phyloP scores from a whole-genome alignment of 371 early-diverging fungal genomes.

The Mucor mucedo region DNA sequence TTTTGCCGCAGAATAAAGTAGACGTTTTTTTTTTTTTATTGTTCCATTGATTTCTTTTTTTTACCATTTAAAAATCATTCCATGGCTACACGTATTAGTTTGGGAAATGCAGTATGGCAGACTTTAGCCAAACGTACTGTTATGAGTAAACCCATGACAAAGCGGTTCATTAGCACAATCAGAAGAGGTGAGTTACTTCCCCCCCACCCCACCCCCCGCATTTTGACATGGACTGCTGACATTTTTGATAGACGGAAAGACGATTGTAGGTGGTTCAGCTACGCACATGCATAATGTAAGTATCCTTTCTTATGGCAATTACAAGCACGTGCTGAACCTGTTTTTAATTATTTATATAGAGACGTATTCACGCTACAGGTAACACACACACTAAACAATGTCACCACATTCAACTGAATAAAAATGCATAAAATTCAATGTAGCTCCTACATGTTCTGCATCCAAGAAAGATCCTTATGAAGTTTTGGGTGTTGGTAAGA shows the following conservation, averaged over 20 bases:
- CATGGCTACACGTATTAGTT: conserved; percentile 18
- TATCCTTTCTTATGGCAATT: no score
- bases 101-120: conserved; percentile 8
- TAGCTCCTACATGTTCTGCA: conserved; percentile 7
- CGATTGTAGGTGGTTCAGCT: conserved; percentile 11
- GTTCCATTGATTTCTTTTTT: conserved; percentile 6
- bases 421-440: background rate
- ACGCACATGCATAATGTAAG: background rate
- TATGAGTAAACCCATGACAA: conserved; percentile 11
- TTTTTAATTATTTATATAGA: conserved; percentile 2
- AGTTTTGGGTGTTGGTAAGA: conserved; percentile 78
- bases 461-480: conserved; percentile 82
- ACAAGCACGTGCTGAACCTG: no score
- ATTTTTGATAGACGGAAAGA: conserved; percentile 7
- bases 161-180: conserved; percentile 19
- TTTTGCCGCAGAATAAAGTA: background rate
- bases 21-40: conserved; percentile 3
- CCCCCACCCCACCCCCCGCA: no score
- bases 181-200: conserved; percentile 4
- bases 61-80: background rate
- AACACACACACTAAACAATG: background rate
- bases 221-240: conserved; percentile 1
- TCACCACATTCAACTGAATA: background rate
- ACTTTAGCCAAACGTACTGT: conserved; percentile 4
- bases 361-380: conserved; percentile 37